Evolutionary conservation across 345 rosid genomes (phyloP), one percentile per base, ranked within the genome.

Genomic region (Eucalyptus tenuipes): DNA sequence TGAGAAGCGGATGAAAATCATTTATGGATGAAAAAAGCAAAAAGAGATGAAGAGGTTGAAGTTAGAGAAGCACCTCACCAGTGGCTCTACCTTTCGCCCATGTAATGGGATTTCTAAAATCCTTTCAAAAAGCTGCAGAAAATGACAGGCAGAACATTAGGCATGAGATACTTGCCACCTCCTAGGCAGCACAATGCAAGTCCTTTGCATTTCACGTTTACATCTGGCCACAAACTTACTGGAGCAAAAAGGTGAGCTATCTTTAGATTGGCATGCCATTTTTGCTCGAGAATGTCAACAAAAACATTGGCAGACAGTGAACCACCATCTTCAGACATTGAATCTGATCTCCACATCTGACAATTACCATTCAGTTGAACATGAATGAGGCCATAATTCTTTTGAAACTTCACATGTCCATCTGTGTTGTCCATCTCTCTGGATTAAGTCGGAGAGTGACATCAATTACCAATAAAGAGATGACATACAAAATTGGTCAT

Each of bases 51-150:
- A n/a, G 49, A 64, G 90, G 86, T 53, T 87, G 80, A 45, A 93
- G 95, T 93, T 91, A 96, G 99, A 94, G 88, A 96, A 95, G 96
- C 98, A 97, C 99, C 98, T 97, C 99, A 96, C 99, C 99, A 88
- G 97, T 94, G 91, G 98, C 99, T 95, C 99, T 97, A 91, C 99
- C 99, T 91, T 95, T 95, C 33, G 93, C 94, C 99, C 99, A 97
- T 45, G 91, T 89, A 89, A 96, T 95, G 99, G 99, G 88, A 97
- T 97, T 89, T 95, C 98, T 94, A 97, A 89, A 89, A 97, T 94
- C 91, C 98, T 93, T 92, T 97, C 99, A 91, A 96, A 96, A 91
- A 96, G 96, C 99, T 97, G 96, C 90, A 89, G 64, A 88, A 68
- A 84, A 52, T 68, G 44, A 86, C 55, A 86, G 53, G 44, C 52